Evolutionary conservation across 1,284 basidiomycete species (phyloP).

Genomic region (Irpex sp.): DNA sequence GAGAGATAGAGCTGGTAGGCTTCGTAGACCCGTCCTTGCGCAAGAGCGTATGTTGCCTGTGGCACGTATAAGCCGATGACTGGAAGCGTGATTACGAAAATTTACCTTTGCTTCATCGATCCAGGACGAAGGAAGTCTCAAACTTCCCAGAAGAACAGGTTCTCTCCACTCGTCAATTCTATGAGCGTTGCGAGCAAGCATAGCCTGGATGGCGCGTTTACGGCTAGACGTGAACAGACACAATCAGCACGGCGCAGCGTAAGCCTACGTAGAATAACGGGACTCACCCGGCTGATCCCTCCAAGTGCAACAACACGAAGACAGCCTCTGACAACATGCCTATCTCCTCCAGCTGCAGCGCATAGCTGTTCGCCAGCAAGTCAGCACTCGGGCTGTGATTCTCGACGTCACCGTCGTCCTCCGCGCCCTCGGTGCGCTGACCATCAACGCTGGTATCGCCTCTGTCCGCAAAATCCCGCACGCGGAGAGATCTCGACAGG

Average conservation of each 20-base stretch:
- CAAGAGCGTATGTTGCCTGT: conserved; percentile 67
- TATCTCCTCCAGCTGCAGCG: conserved; percentile 79
- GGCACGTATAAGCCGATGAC: conserved; percentile 1
- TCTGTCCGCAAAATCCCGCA: conserved; percentile 86
- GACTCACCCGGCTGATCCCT: conserved; percentile 71
- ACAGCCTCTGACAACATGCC: conserved; percentile 85
- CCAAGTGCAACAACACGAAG: conserved; percentile 89
- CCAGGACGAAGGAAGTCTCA: conserved; percentile 85
- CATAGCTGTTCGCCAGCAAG: conserved; percentile 79
- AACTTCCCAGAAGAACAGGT: conserved; percentile 69
- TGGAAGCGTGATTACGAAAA: background rate
- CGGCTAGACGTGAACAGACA: conserved; percentile 44
- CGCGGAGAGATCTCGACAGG: conserved; percentile 76
- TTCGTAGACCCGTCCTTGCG: conserved; percentile 62
- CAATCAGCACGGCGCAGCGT: background rate
- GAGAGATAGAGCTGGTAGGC: conserved; percentile 79
- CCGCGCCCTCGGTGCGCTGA: conserved; percentile 21
- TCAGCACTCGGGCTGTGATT: conserved; percentile 86
- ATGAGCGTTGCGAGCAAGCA: conserved; percentile 74
- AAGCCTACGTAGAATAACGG: background rate
- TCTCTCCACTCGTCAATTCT: conserved; percentile 68
- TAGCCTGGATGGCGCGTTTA: conserved; percentile 75
- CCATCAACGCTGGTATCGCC: conserved; percentile 38
- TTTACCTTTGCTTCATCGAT: conserved; percentile 82
- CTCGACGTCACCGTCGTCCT: conserved; percentile 45